Percentiles rank a stretch among this genome's conserved stretches.
These are phyloP conservation scores for Seiridium cupressi DNA, from an alignment of 2,329 filamentous ascomycete genomes.

Conservation along the genomic window DNA sequence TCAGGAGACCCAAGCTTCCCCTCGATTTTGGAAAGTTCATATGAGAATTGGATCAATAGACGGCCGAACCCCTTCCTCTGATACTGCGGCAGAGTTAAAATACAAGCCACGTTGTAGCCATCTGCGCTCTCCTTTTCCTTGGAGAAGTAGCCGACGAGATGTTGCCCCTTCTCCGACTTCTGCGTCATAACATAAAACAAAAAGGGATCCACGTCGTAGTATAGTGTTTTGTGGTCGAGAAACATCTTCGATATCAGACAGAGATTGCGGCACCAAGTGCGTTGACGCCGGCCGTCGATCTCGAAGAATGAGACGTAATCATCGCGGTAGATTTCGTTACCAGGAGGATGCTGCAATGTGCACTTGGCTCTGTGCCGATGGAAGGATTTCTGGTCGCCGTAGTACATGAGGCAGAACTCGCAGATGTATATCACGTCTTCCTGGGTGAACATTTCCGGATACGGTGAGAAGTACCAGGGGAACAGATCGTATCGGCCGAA, in stretches of 20 bases:
- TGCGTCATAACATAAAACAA: constrained; percentile 98
- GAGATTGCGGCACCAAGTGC: constrained; percentile 95
- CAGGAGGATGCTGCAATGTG: constrained; percentile 85
- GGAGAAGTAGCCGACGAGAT: constrained; percentile 98
- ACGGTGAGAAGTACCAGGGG: constrained; percentile 98
- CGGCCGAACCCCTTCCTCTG: constrained; percentile 93
- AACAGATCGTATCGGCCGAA: constrained; percentile 92
- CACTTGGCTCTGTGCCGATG: constrained; percentile 86
- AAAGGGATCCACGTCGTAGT: constrained; percentile 99
- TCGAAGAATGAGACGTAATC: constrained; percentile 94
- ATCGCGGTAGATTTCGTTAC: constrained; percentile 97
- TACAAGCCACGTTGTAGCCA: constrained; percentile 97
- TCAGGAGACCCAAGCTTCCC: constrained; percentile 93
- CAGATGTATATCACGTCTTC: constrained; percentile 93
- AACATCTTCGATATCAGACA: constrained; percentile 96
- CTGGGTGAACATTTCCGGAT: constrained; percentile 84
- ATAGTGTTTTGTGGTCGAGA: constrained; percentile 92
- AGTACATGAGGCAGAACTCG: constrained; percentile 95
- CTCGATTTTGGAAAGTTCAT: constrained; percentile 94
- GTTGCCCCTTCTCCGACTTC: constrained; percentile 83
- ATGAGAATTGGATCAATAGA: constrained; percentile 93
- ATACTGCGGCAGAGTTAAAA: constrained; percentile 92
- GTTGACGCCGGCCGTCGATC: constrained; percentile 89
- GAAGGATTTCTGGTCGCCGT: constrained; percentile 79
- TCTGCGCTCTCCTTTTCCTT: constrained; percentile 98